Evolutionary conservation across 192 early-diverging fungal species (phyloP).

Genomic region (Linnemannia elongata): DNA sequence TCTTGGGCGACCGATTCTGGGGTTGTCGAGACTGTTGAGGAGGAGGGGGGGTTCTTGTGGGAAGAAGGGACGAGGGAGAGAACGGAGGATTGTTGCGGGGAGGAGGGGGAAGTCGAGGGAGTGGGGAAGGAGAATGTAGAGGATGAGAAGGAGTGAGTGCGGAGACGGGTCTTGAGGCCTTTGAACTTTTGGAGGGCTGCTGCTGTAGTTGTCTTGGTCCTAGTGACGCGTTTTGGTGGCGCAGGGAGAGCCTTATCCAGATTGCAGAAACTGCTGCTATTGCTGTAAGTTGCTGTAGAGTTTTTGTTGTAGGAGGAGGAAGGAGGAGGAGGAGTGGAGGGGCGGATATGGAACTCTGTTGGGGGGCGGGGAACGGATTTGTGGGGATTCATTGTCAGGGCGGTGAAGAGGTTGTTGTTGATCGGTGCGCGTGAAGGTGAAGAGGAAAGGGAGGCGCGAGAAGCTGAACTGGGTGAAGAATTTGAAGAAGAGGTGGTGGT

Average conservation of each 20-base stretch:
- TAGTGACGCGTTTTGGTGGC: background rate
- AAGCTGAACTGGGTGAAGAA: background rate
- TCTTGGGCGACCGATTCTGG: conserved; percentile 35
- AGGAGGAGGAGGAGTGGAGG: background rate
- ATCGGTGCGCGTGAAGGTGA: background rate
- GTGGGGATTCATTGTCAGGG: background rate
- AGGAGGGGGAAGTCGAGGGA: background rate
- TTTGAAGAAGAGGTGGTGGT: background rate
- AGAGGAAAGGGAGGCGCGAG: too few relatives aligned
- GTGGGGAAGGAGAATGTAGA: background rate
- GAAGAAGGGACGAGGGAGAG: background rate
- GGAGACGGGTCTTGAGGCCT: background rate
- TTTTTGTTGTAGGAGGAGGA: background rate
- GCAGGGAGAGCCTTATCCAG: background rate
- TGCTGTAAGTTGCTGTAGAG: background rate
- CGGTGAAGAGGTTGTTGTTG: background rate
- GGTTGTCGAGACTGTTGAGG: background rate
- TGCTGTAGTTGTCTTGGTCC: background rate
- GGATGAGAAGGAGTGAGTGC: background rate
- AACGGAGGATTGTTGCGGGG: background rate
- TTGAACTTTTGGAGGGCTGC: background rate
- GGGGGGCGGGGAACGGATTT: background rate
- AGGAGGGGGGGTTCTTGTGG: background rate
- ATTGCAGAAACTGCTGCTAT: background rate
- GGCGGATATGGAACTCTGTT: background rate